A percentile compares a stretch with the other conserved stretches of the same genome.
Evolutionary conservation across 306 rosid genomes (phyloP).

Genomic region (Crataegus laevigata): DNA sequence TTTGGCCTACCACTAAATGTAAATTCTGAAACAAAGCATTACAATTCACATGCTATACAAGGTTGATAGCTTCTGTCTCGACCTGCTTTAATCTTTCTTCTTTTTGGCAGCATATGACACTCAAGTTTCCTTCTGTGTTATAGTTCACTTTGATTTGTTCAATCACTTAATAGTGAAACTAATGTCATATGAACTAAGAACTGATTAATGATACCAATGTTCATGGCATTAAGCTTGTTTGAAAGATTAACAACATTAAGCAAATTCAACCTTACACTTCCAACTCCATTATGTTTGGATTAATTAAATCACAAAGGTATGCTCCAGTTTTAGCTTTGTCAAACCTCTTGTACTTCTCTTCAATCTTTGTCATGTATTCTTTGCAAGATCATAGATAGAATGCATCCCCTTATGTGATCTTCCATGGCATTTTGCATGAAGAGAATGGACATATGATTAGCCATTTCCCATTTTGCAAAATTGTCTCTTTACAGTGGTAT

Average conservation of each 20-base stretch:
- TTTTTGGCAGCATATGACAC: no score
- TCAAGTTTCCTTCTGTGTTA: no score
- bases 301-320: no score
- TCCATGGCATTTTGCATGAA: not conserved
- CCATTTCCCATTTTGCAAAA: not conserved
- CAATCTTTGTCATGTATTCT: not conserved
- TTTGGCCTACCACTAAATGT: no score
- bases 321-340: not conserved
- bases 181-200: no score
- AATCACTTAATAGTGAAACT: not conserved
- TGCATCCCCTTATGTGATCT: not conserved
- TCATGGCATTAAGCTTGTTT: not conserved
- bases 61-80: not conserved
- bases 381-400: not conserved
- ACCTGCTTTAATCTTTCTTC: not conserved
- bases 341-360: not conserved
- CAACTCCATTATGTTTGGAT: not conserved
- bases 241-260: no score
- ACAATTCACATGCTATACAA: not conserved
- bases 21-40: no score
- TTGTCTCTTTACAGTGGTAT: no score
- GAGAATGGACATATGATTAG: not conserved
- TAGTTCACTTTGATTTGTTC: not conserved
- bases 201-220: not conserved
- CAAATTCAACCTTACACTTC: not conserved